These are phyloP conservation scores for Periconia macrospinosa DNA, from an alignment of 2,329 filamentous ascomycete species.

Conservation along the genomic window DNA sequence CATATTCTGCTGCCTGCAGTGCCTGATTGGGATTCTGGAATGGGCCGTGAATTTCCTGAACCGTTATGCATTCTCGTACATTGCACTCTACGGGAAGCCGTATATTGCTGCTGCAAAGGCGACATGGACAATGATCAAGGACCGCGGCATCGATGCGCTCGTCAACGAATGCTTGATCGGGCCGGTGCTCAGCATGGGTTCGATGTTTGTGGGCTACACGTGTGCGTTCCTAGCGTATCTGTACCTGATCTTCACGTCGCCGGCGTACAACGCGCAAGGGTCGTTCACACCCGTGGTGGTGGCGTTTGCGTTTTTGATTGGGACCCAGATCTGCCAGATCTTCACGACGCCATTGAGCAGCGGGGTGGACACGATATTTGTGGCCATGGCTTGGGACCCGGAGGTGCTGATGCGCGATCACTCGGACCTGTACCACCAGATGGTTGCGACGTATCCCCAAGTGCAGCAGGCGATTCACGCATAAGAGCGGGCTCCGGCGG, in stretches of 20 bases:
- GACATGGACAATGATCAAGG: slow-evolving; percentile 89
- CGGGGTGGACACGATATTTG: slow-evolving; percentile 91
- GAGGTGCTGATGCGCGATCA: slow-evolving; percentile 79
- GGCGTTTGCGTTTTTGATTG: slow-evolving; percentile 85
- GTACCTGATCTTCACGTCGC: slow-evolving; percentile 82
- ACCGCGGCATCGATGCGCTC: slow-evolving; percentile 86
- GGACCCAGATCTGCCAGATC: slow-evolving; percentile 84
- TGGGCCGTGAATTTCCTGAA: slow-evolving; percentile 91
- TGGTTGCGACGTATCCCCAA: slow-evolving; percentile 81
- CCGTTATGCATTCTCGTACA: slow-evolving; percentile 88
- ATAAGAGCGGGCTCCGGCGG: slow-evolving; percentile 7
- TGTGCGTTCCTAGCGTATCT: slow-evolving; percentile 82
- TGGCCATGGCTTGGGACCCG: slow-evolving; percentile 70
- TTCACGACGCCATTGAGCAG: slow-evolving; percentile 86
- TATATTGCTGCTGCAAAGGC: slow-evolving; percentile 87
- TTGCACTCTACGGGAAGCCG: slow-evolving; percentile 86
- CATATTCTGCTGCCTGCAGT: slow-evolving; percentile 74
- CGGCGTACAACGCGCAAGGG: slow-evolving; percentile 70
- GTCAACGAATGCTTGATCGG: slow-evolving; percentile 81
- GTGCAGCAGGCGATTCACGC: slow-evolving; percentile 77
- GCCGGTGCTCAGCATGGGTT: slow-evolving; percentile 69
- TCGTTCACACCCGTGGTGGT: slow-evolving; percentile 76
- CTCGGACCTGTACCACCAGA: slow-evolving; percentile 75
- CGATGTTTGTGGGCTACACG: slow-evolving; percentile 80
- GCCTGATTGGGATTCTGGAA: slow-evolving; percentile 74